phyloP scores from a whole-genome alignment of 2,329 filamentous ascomycete species.

The Ophiostoma sp. region DNA sequence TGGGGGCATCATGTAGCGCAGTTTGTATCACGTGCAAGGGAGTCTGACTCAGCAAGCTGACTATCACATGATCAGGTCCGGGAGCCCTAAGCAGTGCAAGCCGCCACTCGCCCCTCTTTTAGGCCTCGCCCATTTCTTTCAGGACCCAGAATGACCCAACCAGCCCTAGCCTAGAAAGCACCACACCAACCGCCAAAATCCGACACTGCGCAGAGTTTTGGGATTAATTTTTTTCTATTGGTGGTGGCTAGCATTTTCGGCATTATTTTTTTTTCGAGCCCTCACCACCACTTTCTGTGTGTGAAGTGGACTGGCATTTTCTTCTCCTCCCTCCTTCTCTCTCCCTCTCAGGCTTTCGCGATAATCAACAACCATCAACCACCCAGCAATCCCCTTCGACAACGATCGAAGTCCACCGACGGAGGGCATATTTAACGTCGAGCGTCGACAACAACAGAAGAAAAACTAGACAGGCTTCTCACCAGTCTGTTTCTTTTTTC shows the following conservation, averaged over 20 bases:
- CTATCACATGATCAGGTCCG: conserved; percentile 22
- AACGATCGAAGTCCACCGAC: conserved; percentile 25
- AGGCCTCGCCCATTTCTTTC: neutral
- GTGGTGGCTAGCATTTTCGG: conserved; percentile 20
- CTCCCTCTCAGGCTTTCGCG: conserved; percentile 27
- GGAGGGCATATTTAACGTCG: conserved; percentile 24
- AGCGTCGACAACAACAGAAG: conserved; percentile 25
- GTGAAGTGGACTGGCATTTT: conserved; percentile 17
- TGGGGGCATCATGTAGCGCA: neutral
- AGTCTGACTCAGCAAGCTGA: neutral
- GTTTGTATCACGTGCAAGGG: neutral
- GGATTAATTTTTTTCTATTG: conserved; percentile 19
- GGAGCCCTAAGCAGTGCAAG: conserved; percentile 9
- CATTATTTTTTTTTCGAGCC: conserved; percentile 28
- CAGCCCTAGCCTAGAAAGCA: conserved; percentile 27
- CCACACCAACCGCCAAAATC: conserved; percentile 24
- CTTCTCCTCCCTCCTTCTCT: conserved; percentile 17
- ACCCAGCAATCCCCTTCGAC: conserved; percentile 20
- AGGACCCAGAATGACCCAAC: conserved; percentile 5
- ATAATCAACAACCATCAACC: conserved; percentile 26
- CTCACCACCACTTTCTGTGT: conserved; percentile 18
- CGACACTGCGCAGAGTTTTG: conserved; percentile 15
- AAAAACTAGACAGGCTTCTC: conserved; percentile 20
- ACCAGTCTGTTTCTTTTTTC: conserved; percentile 26
- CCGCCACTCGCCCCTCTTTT: neutral